Percentiles rank a stretch among this genome's conserved stretches.
phyloP scores from a whole-genome alignment of 1,139 yeast species.

The Pneumocystis jirovecii region DNA sequence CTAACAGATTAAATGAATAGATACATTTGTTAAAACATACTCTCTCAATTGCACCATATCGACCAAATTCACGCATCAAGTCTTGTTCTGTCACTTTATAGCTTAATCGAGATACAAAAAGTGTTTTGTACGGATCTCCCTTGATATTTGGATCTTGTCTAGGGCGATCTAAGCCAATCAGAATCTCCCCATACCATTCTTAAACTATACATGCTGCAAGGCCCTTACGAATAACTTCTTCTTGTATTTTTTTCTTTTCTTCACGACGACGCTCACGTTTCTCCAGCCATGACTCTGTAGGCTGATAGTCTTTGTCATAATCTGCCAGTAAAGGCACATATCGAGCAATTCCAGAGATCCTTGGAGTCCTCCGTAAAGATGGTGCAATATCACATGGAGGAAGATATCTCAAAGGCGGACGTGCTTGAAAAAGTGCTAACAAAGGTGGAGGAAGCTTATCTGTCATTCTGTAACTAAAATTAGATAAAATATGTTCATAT shows the following conservation, averaged over 20 bases:
- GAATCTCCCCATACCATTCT: conserved; percentile 11
- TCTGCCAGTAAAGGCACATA: conserved; percentile 27
- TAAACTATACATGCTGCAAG: conserved; percentile 25
- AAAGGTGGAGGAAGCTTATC: conserved; percentile 51
- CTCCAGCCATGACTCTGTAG: conserved; percentile 28
- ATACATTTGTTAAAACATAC: conserved; percentile 12
- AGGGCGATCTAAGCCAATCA: conserved; percentile 32
- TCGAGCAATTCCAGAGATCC: conserved; percentile 38
- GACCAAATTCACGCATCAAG: conserved; percentile 44
- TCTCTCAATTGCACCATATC: conserved; percentile 56
- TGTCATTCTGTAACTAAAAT: conserved; percentile 17
- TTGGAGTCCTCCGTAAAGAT: conserved; percentile 35
- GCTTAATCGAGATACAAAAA: conserved; percentile 60
- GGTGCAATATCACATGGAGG: conserved; percentile 44
- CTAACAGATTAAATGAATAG: conserved; percentile 12
- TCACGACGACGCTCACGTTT: conserved; percentile 25
- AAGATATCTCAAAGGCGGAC: conserved; percentile 46
- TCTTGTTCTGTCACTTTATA: conserved; percentile 57
- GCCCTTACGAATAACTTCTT: conserved; percentile 23
- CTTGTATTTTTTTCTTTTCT: conserved; percentile 22
- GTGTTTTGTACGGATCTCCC: conserved; percentile 65
- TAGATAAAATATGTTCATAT: background rate
- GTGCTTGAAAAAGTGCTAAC: conserved; percentile 51
- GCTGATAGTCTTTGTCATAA: conserved; percentile 24
- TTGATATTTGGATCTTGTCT: conserved; percentile 43